Evolutionary conservation across 768 basidiomycete species (phyloP).

Genomic region (Phlebiopsis flavidoalba): DNA sequence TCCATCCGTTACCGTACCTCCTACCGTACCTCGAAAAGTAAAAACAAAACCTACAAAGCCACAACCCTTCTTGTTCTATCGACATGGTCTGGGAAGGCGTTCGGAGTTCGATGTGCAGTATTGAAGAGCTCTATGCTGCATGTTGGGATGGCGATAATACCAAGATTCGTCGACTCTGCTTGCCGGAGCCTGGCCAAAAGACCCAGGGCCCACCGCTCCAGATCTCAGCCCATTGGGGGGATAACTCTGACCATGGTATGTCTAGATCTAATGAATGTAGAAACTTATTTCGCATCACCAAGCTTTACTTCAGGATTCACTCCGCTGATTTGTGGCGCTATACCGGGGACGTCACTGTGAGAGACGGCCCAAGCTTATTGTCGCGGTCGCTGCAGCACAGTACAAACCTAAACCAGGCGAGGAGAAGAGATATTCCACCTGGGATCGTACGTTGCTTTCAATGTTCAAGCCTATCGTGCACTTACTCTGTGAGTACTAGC

Average conservation of each 20-base stretch:
- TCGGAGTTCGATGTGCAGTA: conserved; percentile 34
- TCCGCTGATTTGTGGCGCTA: conserved; percentile 48
- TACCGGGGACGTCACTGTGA: conserved; percentile 55
- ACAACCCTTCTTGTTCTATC: neutral
- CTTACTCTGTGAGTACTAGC: conserved; percentile 6
- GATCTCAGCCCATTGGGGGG: conserved; percentile 33
- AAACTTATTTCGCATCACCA: no score
- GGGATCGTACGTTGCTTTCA: no score
- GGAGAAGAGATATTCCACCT: conserved; percentile 8
- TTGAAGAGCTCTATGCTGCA: conserved; percentile 53
- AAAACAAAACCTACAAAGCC: neutral
- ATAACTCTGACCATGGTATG: conserved; percentile 9
- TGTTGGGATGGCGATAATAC: conserved; percentile 48
- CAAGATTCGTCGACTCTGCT: conserved; percentile 46
- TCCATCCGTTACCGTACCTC: no score
- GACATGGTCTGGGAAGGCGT: neutral
- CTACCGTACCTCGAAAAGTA: neutral
- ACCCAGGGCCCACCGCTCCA: conserved; percentile 31
- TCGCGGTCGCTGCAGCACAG: conserved; percentile 53
- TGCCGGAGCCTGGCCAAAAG: conserved; percentile 34
- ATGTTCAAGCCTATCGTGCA: no score
- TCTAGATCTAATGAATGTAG: neutral
- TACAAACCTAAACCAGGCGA: conserved; percentile 35
- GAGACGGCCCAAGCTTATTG: conserved; percentile 50
- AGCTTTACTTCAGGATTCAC: conserved; percentile 33